These are phyloP conservation scores for Colletotrichum lini DNA, from an alignment of 2,329 filamentous ascomycete genomes.

Conservation along the genomic window DNA sequence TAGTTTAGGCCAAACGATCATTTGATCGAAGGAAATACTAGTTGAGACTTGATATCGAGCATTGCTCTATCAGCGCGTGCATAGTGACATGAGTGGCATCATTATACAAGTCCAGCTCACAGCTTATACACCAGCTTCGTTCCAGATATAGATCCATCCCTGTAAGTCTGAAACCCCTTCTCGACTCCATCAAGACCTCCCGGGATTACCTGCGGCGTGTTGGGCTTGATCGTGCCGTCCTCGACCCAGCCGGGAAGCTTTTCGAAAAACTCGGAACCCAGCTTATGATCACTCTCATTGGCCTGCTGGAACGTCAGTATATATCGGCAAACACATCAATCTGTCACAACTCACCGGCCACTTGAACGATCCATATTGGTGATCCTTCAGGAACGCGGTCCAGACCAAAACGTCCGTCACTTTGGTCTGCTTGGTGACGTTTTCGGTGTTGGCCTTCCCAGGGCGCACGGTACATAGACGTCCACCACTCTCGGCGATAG, in stretches of 20 bases:
- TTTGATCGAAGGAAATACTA: no score
- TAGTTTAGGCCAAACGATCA: accelerated
- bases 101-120: background rate
- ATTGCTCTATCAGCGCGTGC: no score
- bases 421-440: conserved; percentile 50
- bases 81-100: no score
- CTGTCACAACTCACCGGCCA: conserved; percentile 52
- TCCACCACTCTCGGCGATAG: conserved; percentile 48
- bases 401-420: conserved; percentile 60
- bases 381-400: conserved; percentile 58
- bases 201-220: conserved; percentile 47
- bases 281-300: conserved; percentile 53
- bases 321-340: background rate
- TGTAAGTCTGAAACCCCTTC: conserved; percentile 55
- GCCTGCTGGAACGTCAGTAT: conserved; percentile 44
- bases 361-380: conserved; percentile 52
- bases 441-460: conserved; percentile 55
- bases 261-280: conserved; percentile 55
- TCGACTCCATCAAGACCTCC: conserved; percentile 51
- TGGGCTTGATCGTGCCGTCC: conserved; percentile 53
- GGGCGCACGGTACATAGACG: conserved; percentile 58
- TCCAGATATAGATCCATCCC: conserved; percentile 55
- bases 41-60: no score
- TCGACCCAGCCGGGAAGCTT: conserved; percentile 53
- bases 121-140: conserved; percentile 58